Conservation (phyloP, 2,329 filamentous ascomycete species). For the Verticillium nubilum region DNA sequence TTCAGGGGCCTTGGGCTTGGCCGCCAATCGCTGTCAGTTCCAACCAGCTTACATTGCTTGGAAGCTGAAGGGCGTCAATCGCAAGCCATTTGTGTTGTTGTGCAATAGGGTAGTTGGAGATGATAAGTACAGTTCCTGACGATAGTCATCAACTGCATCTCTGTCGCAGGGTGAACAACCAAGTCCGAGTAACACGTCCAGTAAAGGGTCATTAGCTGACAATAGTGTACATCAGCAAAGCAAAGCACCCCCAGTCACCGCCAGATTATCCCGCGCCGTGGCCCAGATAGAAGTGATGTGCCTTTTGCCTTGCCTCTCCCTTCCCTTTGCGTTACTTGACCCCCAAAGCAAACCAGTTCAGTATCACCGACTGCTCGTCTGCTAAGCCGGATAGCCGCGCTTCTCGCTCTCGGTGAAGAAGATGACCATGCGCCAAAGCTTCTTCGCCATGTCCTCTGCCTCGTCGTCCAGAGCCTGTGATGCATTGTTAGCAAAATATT, state of each 20-base stretch:
- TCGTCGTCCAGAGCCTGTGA: slow-evolving; percentile 83
- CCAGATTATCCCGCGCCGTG: neutral
- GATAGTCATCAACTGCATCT: too few relatives aligned
- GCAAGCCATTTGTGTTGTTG: too few relatives aligned
- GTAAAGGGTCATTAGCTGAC: neutral
- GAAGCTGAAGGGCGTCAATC: too few relatives aligned
- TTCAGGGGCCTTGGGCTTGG: neutral
- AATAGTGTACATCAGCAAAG: neutral
- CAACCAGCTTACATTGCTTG: too few relatives aligned
- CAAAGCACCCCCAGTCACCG: neutral
- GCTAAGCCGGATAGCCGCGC: slow-evolving; percentile 67
- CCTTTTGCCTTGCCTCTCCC: neutral
- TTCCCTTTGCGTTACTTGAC: neutral
- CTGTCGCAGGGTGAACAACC: too few relatives aligned
- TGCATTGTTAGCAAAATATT: slow-evolving; percentile 19
- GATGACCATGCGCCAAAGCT: slow-evolving; percentile 97
- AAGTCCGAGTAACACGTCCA: neutral
- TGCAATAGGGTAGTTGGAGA: too few relatives aligned
- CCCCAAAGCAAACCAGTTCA: neutral
- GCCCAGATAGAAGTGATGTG: neutral
- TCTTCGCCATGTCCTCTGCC: slow-evolving; percentile 88
- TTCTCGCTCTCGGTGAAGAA: slow-evolving; percentile 97
- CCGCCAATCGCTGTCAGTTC: too few relatives aligned
- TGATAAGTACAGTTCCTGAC: too few relatives aligned
- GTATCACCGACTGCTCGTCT: neutral